These are phyloP conservation scores for Quercus berberidifolia DNA, from an alignment of 306 rosid genomes.

Conservation along the genomic window DNA sequence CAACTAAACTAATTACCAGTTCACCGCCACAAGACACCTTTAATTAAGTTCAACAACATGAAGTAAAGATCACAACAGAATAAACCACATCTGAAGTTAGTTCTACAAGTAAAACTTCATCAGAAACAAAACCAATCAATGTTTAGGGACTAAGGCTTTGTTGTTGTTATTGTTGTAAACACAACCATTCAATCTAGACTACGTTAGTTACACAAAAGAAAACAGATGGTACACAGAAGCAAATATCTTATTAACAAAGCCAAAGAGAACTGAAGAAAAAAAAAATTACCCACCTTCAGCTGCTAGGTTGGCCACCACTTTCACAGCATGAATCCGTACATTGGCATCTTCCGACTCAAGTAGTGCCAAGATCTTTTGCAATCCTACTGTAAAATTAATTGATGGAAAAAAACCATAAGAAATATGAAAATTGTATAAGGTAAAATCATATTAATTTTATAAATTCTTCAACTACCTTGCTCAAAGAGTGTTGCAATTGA, in stretches of 20 bases:
- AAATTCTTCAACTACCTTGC: conserved; percentile 53
- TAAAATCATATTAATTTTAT: conserved; percentile 11
- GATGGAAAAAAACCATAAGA: conserved; percentile 8
- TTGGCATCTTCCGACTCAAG: conserved; percentile 96
- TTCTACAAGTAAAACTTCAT: background rate
- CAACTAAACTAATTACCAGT: background rate
- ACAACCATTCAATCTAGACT: background rate
- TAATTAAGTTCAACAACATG: background rate
- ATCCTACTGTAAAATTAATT: conserved; percentile 64
- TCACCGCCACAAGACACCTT: background rate
- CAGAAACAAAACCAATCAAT: background rate
- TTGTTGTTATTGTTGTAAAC: too few relatives aligned
- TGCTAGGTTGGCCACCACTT: conserved; percentile 96
- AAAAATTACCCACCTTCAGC: conserved; percentile 74
- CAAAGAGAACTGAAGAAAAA: conserved; percentile 9
- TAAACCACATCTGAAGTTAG: background rate
- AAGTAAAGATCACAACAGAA: background rate
- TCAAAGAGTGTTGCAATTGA: conserved; percentile 76
- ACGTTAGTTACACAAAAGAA: background rate
- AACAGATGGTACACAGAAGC: conserved; percentile 1
- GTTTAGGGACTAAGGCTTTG: background rate
- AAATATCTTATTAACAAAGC: background rate
- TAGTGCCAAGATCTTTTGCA: conserved; percentile 83
- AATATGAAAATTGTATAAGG: conserved; percentile 12
- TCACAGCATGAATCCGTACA: conserved; percentile 94